A percentile compares a stretch with the other conserved stretches of the same genome.
phyloP scores from a whole-genome alignment of 2,329 filamentous ascomycete genomes.

The Lachnellula suecica region DNA sequence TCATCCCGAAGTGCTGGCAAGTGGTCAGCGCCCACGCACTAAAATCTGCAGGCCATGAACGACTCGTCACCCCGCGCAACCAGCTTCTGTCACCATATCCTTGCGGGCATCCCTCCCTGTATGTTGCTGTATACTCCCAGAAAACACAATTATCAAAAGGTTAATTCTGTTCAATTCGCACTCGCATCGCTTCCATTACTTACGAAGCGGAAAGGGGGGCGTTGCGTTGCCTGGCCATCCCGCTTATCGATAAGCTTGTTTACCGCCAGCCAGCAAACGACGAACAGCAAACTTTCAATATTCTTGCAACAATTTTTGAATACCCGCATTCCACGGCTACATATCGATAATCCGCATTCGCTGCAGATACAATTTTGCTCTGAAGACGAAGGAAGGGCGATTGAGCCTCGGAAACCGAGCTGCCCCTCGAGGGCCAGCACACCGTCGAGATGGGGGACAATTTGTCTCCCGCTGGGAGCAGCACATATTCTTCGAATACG shows the following conservation, averaged over 20 bases:
- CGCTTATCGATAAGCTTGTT: background rate
- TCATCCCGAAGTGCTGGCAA: too few relatives aligned
- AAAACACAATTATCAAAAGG: background rate
- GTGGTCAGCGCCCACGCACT: background rate
- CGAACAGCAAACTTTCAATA: background rate
- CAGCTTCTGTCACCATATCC: background rate
- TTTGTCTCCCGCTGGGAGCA: slow-evolving; percentile 61
- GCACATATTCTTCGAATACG: slow-evolving; percentile 71
- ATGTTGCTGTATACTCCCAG: background rate
- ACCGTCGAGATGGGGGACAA: slow-evolving; percentile 28
- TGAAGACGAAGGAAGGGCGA: background rate
- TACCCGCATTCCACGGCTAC: slow-evolving; percentile 14
- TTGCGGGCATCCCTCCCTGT: background rate
- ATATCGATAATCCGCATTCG: slow-evolving; percentile 8
- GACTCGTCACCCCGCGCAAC: slow-evolving; percentile 1
- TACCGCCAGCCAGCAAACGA: background rate
- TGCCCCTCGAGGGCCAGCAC: slow-evolving; percentile 19
- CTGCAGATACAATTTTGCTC: background rate
- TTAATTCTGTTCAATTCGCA: background rate
- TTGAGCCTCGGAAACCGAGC: background rate
- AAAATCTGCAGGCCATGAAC: background rate
- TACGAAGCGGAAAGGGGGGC: background rate
- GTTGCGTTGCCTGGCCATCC: background rate
- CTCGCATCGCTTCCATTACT: background rate
- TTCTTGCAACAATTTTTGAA: background rate